A percentile compares a stretch with the other conserved stretches of the same genome.
These are phyloP conservation scores for Lycium barbarum DNA, from an alignment of 257 asterid genomes.

Conservation along the genomic window DNA sequence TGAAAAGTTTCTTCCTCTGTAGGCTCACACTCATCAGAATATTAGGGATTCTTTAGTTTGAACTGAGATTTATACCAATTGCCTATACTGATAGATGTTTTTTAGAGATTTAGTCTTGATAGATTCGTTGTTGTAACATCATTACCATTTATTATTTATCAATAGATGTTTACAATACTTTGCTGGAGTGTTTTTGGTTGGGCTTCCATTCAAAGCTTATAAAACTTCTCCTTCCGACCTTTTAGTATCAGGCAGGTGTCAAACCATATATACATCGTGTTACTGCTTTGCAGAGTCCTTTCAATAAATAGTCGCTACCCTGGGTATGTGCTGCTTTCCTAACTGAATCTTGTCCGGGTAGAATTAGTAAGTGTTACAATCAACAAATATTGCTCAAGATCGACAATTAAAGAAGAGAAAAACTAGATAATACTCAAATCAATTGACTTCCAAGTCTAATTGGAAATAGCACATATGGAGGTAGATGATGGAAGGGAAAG, in stretches of 20 bases:
- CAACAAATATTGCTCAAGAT: not conserved
- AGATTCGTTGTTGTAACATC: constrained; percentile 5
- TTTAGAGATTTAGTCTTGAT: constrained; percentile 23
- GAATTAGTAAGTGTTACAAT: not conserved
- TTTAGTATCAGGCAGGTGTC: not conserved
- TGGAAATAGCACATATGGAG: not conserved
- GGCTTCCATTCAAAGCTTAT: not conserved
- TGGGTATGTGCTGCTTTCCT: not conserved
- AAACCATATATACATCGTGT: not conserved
- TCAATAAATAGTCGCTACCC: not conserved
- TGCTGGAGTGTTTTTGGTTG: not conserved
- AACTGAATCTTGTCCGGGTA: not conserved
- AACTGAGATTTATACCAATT: constrained; percentile 13
- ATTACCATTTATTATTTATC: constrained; percentile 11
- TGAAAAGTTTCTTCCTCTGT: not conserved
- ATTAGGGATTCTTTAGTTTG: constrained; percentile 21
- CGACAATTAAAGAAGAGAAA: not conserved
- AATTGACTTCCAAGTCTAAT: too few relatives aligned
- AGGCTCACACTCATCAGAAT: not conserved
- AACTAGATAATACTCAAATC: not conserved
- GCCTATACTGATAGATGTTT: not conserved
- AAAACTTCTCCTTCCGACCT: not conserved
- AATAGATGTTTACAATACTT: not conserved
- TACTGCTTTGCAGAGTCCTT: not conserved
- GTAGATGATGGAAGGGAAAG: not conserved